These are phyloP conservation scores for Cryptosporidium ubiquitum DNA, from an alignment of 169 alveolate species.

Conservation along the genomic window DNA sequence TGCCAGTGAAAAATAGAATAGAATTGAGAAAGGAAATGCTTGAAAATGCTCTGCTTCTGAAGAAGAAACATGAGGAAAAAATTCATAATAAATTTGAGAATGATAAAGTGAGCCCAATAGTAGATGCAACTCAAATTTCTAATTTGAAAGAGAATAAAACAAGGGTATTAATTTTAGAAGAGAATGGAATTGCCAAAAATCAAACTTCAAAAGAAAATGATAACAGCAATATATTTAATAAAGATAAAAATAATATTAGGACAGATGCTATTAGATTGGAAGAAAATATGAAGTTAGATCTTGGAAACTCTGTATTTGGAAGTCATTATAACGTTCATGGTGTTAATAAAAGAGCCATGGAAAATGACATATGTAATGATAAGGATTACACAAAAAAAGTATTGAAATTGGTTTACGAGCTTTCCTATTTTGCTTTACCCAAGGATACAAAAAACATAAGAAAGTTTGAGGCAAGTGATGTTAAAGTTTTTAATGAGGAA, in stretches of 20 bases:
- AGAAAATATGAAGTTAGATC: not conserved
- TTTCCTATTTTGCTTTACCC: constrained; percentile 66
- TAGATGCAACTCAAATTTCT: not conserved
- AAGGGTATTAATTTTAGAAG: not conserved
- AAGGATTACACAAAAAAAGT: constrained; percentile 63
- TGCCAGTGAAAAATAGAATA: constrained; percentile 25
- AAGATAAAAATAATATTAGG: not conserved
- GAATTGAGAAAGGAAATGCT: constrained; percentile 25
- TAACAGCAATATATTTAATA: not conserved
- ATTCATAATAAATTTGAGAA: not conserved
- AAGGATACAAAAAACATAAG: constrained; percentile 32
- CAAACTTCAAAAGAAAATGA: not conserved
- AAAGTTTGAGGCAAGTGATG: constrained; percentile 73
- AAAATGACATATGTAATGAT: constrained; percentile 48
- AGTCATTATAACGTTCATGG: constrained; percentile 44
- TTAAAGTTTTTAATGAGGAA: constrained; percentile 54
- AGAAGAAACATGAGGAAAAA: not conserved
- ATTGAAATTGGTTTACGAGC: constrained; percentile 48
- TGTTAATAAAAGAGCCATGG: constrained; percentile 51
- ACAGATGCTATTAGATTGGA: not conserved
- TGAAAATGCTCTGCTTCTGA: not conserved
- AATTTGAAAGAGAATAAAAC: not conserved
- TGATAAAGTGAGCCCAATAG: not conserved
- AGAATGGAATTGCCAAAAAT: not conserved
- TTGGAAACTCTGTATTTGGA: constrained; percentile 22